phyloP scores from a whole-genome alignment of 2,329 filamentous ascomycete species.

The Talaromyces amestolkiae region DNA sequence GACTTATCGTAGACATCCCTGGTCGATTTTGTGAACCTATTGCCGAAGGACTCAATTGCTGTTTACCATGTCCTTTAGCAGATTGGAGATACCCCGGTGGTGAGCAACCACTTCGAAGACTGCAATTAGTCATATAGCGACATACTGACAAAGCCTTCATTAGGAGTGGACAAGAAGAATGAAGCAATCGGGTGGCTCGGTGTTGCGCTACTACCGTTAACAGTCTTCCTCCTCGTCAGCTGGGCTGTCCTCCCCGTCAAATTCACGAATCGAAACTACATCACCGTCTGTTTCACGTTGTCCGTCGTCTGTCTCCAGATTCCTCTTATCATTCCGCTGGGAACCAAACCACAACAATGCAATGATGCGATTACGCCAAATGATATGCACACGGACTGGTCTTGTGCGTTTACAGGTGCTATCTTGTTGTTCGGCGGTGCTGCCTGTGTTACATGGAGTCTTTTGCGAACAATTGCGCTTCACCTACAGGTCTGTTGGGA shows the following conservation, averaged over 20 bases:
- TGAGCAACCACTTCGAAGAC: conserved; percentile 33
- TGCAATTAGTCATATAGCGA: background rate
- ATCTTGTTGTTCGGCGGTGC: conserved; percentile 85
- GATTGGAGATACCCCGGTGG: conserved; percentile 68
- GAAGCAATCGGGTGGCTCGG: conserved; percentile 77
- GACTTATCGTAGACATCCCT: conserved; percentile 49
- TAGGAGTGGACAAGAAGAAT: conserved; percentile 57
- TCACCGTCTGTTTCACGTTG: conserved; percentile 81
- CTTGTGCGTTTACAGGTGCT: conserved; percentile 84
- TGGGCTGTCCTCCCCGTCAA: conserved; percentile 79
- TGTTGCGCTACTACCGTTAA: conserved; percentile 68
- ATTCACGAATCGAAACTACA: conserved; percentile 87
- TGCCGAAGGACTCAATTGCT: conserved; percentile 61
- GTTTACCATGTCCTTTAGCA: conserved; percentile 83
- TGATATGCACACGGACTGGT: conserved; percentile 76
- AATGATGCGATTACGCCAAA: conserved; percentile 88
- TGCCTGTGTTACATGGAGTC: conserved; percentile 81
- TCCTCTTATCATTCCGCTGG: conserved; percentile 86
- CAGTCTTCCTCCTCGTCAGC: conserved; percentile 73
- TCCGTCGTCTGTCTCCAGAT: conserved; percentile 81
- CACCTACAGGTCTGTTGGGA: conserved; percentile 99
- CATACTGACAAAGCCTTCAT: conserved; percentile 26
- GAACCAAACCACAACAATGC: conserved; percentile 74
- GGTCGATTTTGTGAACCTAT: conserved; percentile 60
- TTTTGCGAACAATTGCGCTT: conserved; percentile 83